Conservation (phyloP, 345 rosid species). For the Acer yangbiense region DNA sequence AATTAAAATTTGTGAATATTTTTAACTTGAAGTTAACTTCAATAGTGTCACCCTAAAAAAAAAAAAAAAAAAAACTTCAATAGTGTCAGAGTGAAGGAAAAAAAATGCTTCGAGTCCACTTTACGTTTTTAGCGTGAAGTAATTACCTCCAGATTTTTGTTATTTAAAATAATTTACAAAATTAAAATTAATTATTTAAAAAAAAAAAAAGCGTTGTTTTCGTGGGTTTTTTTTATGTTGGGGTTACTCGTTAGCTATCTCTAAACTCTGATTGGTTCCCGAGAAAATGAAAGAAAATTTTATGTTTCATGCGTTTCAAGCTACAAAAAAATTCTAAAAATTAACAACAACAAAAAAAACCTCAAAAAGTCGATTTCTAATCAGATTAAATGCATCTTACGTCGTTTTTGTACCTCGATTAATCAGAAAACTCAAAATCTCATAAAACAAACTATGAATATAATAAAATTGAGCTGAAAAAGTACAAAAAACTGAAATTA, state of each 20-base stretch:
- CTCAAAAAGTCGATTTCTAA: not conserved
- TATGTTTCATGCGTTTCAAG: not conserved
- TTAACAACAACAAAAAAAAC: not conserved
- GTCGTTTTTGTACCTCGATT: not conserved
- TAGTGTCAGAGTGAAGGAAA: not conserved
- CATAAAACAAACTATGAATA: not conserved
- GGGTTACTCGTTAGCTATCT: not conserved
- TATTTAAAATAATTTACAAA: too few species aligned
- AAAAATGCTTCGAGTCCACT: not conserved
- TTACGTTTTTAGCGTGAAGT: not conserved
- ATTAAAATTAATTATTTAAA: not conserved
- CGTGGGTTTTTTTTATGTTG: not conserved
- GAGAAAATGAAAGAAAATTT: not conserved
- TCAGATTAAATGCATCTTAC: not conserved
- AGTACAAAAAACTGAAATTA: not conserved
- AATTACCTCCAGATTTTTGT: not conserved
- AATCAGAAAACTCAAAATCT: not conserved
- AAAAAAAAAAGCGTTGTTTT: not conserved
- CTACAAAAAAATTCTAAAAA: not conserved
- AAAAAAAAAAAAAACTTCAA: too few species aligned
- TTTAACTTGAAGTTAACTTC: not conserved
- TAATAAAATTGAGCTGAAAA: not conserved
- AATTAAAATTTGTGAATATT: not conserved
- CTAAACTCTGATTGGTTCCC: not conserved
- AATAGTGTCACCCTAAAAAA: too few species aligned